These are phyloP conservation scores for Trypanosoma theileri DNA, from an alignment of 208 protist genomes.

Conservation along the genomic window DNA sequence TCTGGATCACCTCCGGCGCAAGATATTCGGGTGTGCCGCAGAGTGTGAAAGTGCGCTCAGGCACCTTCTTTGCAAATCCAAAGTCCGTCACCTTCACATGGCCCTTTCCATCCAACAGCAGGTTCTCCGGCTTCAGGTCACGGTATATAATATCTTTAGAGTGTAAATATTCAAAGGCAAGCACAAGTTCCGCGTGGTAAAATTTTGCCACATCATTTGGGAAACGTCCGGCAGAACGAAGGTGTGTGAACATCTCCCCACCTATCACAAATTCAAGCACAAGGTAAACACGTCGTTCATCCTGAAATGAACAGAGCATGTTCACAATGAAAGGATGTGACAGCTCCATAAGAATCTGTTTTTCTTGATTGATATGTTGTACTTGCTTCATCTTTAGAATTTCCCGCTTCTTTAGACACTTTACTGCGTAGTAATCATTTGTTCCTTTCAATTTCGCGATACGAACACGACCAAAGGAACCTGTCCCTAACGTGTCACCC, in stretches of 20 bases:
- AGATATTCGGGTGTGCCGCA: slow-evolving; percentile 91
- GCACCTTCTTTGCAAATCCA: slow-evolving; percentile 84
- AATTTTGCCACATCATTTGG: slow-evolving; percentile 88
- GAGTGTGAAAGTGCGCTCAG: slow-evolving; percentile 81
- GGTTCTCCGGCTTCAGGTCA: slow-evolving; percentile 84
- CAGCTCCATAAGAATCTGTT: slow-evolving; percentile 86
- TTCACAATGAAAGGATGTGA: slow-evolving; percentile 94
- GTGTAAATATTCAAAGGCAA: slow-evolving; percentile 92
- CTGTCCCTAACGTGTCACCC: slow-evolving; percentile 87
- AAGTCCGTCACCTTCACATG: slow-evolving; percentile 90
- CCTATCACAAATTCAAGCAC: slow-evolving; percentile 94
- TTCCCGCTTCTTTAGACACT: slow-evolving; percentile 88
- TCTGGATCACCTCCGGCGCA: slow-evolving; percentile 92
- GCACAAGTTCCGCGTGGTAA: slow-evolving; percentile 92
- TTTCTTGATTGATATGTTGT: slow-evolving; percentile 90
- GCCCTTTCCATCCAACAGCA: slow-evolving; percentile 76
- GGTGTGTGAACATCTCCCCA: slow-evolving; percentile 89
- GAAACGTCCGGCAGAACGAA: slow-evolving; percentile 80
- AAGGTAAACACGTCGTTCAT: slow-evolving; percentile 90
- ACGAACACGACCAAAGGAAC: slow-evolving; percentile 93
- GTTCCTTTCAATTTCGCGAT: slow-evolving; percentile 80
- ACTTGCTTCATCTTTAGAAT: slow-evolving; percentile 89
- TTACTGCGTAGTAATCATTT: slow-evolving; percentile 89
- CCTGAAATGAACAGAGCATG: slow-evolving; percentile 95
- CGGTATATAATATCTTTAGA: slow-evolving; percentile 88